Evolutionary conservation across 2,329 filamentous ascomycete genomes (phyloP).

Genomic region (Trichoderma aggressivum): DNA sequence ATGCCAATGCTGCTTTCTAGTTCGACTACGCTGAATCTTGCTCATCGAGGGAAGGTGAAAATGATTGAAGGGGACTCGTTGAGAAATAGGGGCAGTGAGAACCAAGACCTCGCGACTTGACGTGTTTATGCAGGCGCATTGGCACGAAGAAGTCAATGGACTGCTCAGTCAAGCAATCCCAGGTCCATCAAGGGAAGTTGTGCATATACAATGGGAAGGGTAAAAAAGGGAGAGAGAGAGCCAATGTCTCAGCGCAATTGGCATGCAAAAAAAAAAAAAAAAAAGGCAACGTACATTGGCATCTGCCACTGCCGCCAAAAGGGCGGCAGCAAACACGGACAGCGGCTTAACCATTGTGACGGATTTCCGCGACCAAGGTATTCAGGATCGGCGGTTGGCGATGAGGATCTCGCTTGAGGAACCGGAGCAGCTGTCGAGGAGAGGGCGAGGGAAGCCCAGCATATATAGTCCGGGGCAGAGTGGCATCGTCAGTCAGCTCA

Average conservation of each 20-base stretch:
- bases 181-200: neutral
- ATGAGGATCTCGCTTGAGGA: slow-evolving; percentile 13
- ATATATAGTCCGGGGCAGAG: slow-evolving; percentile 13
- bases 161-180: neutral
- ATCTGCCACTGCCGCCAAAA: slow-evolving; percentile 31
- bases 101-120: neutral
- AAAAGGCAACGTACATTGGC: slow-evolving; percentile 23
- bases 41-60: neutral
- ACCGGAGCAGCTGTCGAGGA: neutral
- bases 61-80: neutral
- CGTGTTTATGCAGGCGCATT: neutral
- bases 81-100: neutral
- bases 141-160: neutral
- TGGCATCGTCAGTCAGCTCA: slow-evolving; percentile 5
- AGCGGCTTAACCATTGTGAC: slow-evolving; percentile 34
- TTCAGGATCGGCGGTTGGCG: slow-evolving; percentile 11
- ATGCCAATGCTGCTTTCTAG: neutral
- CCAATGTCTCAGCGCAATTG: slow-evolving; percentile 6
- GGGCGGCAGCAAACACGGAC: slow-evolving; percentile 30
- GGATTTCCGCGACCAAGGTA: slow-evolving; percentile 12
- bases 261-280: neutral
- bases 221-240: neutral
- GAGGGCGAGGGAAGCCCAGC: slow-evolving; percentile 1
- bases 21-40: neutral
- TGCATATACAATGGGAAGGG: neutral